These are phyloP conservation scores for Stenogyne calaminthoides DNA, from an alignment of 305 asterid species.

Conservation along the genomic window DNA sequence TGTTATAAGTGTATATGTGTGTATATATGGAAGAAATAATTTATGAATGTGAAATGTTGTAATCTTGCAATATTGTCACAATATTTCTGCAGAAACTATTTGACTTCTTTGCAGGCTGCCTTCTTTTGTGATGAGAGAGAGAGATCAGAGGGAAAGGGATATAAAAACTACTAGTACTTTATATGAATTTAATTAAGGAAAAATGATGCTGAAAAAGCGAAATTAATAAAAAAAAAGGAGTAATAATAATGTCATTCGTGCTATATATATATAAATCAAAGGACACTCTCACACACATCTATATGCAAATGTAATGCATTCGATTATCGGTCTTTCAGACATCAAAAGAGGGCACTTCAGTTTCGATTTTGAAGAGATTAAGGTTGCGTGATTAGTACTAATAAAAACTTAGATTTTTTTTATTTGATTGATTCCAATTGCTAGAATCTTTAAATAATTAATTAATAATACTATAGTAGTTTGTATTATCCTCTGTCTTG, in stretches of 20 bases:
- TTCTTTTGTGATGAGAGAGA: not conserved
- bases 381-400: slow-evolving; percentile 29
- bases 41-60: not conserved
- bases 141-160: not conserved
- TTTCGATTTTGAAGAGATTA: slow-evolving; percentile 34
- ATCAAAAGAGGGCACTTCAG: not conserved
- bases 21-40: not conserved
- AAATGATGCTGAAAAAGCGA: slow-evolving; percentile 6
- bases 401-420: not conserved
- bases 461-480: not conserved
- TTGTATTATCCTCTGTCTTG: slow-evolving; percentile 27
- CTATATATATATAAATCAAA: not conserved
- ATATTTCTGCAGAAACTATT: not conserved
- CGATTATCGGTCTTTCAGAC: slow-evolving; percentile 1
- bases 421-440: slow-evolving; percentile 24
- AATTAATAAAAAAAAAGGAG: not conserved
- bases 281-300: not conserved
- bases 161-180: not conserved
- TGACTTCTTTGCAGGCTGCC: not conserved
- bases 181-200: not conserved
- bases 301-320: slow-evolving; percentile 19
- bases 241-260: not conserved
- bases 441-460: not conserved
- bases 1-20: not conserved
- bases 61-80: not conserved